These are phyloP conservation scores for Magnusiomyces magnusii DNA, from an alignment of 1,139 yeast genomes.

Conservation along the genomic window DNA sequence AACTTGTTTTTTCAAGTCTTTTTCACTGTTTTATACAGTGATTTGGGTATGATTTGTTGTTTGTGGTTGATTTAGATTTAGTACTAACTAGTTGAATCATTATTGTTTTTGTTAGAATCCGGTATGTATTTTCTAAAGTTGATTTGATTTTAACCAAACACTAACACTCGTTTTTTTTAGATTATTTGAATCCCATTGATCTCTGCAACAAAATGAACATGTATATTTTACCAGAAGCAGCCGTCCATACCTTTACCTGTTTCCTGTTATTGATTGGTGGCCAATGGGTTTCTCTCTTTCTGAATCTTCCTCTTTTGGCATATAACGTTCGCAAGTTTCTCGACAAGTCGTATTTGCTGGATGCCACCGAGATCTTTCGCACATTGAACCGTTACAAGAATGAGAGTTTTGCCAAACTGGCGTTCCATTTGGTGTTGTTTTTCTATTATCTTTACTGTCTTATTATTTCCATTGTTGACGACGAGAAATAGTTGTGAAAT, in stretches of 20 bases:
- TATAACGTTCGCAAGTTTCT: slow-evolving; percentile 63
- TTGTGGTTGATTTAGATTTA: background rate
- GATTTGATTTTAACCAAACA: background rate
- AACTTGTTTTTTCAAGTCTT: slow-evolving; percentile 82
- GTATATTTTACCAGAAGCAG: slow-evolving; percentile 79
- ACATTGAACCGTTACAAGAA: slow-evolving; percentile 82
- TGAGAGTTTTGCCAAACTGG: slow-evolving; percentile 79
- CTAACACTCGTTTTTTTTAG: background rate
- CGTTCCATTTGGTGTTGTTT: slow-evolving; percentile 79
- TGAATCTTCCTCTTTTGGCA: slow-evolving; percentile 72
- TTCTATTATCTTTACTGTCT: slow-evolving; percentile 88
- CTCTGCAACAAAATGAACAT: slow-evolving; percentile 77
- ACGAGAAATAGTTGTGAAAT: slow-evolving; percentile 4
- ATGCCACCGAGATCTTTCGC: slow-evolving; percentile 93
- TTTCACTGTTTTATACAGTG: slow-evolving; percentile 83
- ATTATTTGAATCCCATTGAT: slow-evolving; percentile 85
- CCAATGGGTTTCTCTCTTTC: slow-evolving; percentile 76
- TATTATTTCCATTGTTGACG: slow-evolving; percentile 39
- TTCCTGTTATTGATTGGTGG: slow-evolving; percentile 66
- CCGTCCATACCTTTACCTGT: slow-evolving; percentile 62
- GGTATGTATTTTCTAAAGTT: slow-evolving; percentile 16
- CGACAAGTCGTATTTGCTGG: slow-evolving; percentile 70
- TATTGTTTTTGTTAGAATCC: slow-evolving; percentile 17
- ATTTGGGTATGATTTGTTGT: slow-evolving; percentile 54
- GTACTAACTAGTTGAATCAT: too few relatives aligned